phyloP scores from a whole-genome alignment of 768 basidiomycete genomes.

The Pulveroboletus ravenelii region DNA sequence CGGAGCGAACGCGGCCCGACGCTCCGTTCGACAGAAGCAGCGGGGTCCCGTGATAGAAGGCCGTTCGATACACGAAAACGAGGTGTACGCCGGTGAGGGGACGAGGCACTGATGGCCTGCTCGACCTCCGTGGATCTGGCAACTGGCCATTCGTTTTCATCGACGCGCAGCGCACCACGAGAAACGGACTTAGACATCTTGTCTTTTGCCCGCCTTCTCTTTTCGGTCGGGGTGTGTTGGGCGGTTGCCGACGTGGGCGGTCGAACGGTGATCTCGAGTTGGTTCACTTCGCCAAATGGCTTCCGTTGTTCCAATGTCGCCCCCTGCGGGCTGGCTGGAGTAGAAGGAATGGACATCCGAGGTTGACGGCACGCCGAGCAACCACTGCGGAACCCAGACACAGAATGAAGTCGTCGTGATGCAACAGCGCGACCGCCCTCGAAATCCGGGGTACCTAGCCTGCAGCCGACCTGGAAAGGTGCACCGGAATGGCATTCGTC shows the following conservation, averaged over 20 bases:
- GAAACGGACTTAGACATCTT: neutral
- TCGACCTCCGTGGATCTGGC: neutral
- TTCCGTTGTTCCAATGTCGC: neutral
- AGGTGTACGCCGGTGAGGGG: conserved; percentile 12
- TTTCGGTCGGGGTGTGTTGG: conserved; percentile 2
- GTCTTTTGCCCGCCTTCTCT: conserved; percentile 6
- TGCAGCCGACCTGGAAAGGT: neutral
- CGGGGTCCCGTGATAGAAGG: conserved; percentile 1
- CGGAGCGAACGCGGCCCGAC: conserved; percentile 2
- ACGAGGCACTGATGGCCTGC: conserved; percentile 4
- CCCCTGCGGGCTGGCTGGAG: conserved; percentile 9
- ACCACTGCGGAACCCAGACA: conserved; percentile 25
- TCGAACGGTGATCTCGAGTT: neutral
- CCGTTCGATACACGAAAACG: conserved; percentile 10
- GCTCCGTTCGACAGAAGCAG: conserved; percentile 6
- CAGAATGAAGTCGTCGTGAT: conserved; percentile 7
- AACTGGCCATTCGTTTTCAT: conserved; percentile 21
- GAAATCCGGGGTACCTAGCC: conserved; percentile 11
- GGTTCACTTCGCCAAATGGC: conserved; percentile 2
- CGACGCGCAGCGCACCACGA: neutral
- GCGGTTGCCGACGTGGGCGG: neutral
- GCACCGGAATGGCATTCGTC: conserved; percentile 3
- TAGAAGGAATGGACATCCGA: conserved; percentile 12
- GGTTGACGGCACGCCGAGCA: conserved; percentile 25
- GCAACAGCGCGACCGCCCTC: conserved; percentile 6